Evolutionary conservation across 2,329 filamentous ascomycete species (phyloP).

Genomic region (Davidsoniella eucalypti): DNA sequence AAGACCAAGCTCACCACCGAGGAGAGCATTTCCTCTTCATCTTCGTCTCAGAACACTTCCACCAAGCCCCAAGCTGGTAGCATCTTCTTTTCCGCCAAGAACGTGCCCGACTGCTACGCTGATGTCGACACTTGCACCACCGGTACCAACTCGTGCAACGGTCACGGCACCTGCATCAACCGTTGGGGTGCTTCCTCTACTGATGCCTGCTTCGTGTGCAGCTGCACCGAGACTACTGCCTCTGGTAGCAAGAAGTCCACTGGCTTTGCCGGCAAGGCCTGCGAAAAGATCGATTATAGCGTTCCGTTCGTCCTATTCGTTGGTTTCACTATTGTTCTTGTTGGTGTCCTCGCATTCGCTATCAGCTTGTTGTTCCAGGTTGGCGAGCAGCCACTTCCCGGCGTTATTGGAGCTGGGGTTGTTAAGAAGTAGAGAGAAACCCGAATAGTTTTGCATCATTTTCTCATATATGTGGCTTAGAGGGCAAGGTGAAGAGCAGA

Average conservation of each 20-base stretch:
- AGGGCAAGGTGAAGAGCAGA: neutral
- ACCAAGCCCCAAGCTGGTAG: constrained; percentile 10
- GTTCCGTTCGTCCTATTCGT: constrained; percentile 76
- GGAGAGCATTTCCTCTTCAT: constrained; percentile 6
- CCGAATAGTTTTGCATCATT: neutral
- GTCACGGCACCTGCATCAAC: constrained; percentile 61
- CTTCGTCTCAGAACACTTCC: constrained; percentile 13
- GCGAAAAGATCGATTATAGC: constrained; percentile 84
- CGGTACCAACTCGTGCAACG: constrained; percentile 62
- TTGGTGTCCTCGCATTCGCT: constrained; percentile 50
- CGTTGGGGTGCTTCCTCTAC: constrained; percentile 38
- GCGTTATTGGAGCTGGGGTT: constrained; percentile 91
- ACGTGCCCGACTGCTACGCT: constrained; percentile 58
- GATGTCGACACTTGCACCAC: constrained; percentile 51
- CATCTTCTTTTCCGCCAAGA: constrained; percentile 18
- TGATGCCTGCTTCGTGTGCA: constrained; percentile 57
- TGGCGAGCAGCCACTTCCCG: constrained; percentile 74
- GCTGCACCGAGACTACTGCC: constrained; percentile 46
- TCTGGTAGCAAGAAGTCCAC: constrained; percentile 42
- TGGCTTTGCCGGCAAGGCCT: constrained; percentile 71
- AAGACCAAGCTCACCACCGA: constrained; percentile 12
- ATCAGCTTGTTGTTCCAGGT: constrained; percentile 70
- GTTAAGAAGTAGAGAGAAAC: constrained; percentile 40
- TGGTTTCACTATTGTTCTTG: constrained; percentile 53
- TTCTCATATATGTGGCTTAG: neutral